These are phyloP conservation scores for Paradendryphiella salina DNA, from an alignment of 2,329 filamentous ascomycete genomes.

Conservation along the genomic window DNA sequence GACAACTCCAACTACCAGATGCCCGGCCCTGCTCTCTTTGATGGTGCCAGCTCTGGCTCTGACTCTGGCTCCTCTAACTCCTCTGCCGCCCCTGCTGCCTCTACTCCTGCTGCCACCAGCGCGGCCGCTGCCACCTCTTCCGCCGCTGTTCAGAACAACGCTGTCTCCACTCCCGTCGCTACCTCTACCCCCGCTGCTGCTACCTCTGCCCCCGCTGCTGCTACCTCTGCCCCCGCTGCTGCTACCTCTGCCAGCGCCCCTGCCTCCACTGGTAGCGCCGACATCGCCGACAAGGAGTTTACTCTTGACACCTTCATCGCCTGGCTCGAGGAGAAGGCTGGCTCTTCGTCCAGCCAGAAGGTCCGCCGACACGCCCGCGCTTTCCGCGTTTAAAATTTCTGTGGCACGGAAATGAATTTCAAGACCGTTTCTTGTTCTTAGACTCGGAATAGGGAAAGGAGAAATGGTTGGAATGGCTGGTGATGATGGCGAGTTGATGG, in stretches of 20 bases:
- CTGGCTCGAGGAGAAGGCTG: slow-evolving; percentile 29
- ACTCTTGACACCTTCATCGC: slow-evolving; percentile 30
- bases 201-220: not conserved
- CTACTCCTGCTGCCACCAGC: too few species aligned
- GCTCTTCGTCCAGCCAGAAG: slow-evolving; percentile 17
- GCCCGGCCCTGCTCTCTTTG: slow-evolving; percentile 54
- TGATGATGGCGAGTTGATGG: not conserved
- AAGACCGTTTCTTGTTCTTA: too few species aligned
- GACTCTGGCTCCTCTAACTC: slow-evolving; percentile 13
- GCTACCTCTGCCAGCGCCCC: slow-evolving; percentile 1
- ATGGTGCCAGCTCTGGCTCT: slow-evolving; percentile 26
- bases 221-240: slow-evolving; percentile 1
- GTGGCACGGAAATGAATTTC: too few species aligned
- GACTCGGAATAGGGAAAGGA: not conserved
- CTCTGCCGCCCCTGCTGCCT: slow-evolving; percentile 14
- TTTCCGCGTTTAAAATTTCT: slow-evolving; percentile 19
- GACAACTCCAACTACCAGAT: slow-evolving; percentile 52
- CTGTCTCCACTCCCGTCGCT: slow-evolving; percentile 6
- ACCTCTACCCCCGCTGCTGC: not conserved
- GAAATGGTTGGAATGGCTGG: not conserved
- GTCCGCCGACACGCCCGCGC: slow-evolving; percentile 25
- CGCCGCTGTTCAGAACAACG: slow-evolving; percentile 6
- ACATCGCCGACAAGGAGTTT: slow-evolving; percentile 18
- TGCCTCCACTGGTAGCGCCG: slow-evolving; percentile 1
- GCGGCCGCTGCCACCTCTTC: slow-evolving; percentile 17